phyloP scores from a whole-genome alignment of 495 filamentous ascomycete genomes.

The Chaetomium cochliodes region DNA sequence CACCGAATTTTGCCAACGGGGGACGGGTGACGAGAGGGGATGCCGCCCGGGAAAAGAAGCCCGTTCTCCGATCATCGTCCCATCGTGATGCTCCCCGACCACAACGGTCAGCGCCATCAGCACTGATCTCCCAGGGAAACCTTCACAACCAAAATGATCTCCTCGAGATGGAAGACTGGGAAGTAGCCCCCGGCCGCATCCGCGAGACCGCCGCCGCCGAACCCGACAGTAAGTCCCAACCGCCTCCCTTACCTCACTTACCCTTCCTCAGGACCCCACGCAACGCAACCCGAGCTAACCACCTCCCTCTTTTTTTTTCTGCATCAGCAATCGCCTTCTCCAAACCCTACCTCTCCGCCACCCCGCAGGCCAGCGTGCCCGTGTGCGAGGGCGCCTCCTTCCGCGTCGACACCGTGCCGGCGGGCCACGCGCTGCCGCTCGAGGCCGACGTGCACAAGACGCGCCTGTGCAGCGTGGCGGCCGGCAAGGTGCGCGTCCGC shows the following conservation, averaged over 20 bases:
- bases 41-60: background rate
- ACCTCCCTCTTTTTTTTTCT: no score
- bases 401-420: conserved; percentile 36
- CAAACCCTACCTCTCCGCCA: conserved; percentile 39
- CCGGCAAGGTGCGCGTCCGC: conserved; percentile 39
- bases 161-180: conserved; percentile 42
- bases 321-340: conserved; percentile 42
- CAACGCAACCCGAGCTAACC: no score
- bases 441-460: conserved; percentile 24
- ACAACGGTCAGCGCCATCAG: background rate
- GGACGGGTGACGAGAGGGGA: background rate
- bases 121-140: conserved; percentile 22
- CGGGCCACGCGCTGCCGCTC: conserved; percentile 30
- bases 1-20: background rate
- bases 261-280: background rate
- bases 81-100: background rate
- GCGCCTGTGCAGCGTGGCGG: conserved; percentile 37
- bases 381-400: conserved; percentile 37
- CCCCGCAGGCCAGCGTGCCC: conserved; percentile 12
- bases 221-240: conserved; percentile 30
- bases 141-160: conserved; percentile 17
- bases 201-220: conserved; percentile 12
- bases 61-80: background rate
- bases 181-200: conserved; percentile 30
- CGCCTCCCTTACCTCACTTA: background rate